A percentile compares a stretch with the other conserved stretches of the same genome.
phyloP scores from a whole-genome alignment of 495 filamentous ascomycete genomes.

The Aspergillus bridgeri region DNA sequence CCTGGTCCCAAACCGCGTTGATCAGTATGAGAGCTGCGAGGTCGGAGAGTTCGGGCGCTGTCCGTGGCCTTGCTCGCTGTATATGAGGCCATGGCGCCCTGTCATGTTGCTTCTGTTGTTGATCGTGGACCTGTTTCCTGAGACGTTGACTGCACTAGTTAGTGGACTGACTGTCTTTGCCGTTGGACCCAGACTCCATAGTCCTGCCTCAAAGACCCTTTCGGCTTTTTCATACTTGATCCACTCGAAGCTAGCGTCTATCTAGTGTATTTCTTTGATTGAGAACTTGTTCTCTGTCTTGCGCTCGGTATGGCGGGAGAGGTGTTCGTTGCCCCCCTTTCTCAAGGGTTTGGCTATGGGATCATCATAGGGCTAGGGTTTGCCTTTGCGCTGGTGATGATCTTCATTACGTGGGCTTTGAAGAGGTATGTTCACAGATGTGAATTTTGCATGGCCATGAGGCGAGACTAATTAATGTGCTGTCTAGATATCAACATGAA shows the following conservation, averaged over 20 bases:
- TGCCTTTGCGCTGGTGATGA: constrained; percentile 77
- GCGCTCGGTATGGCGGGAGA: constrained; percentile 10
- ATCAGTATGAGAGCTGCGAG: constrained; percentile 23
- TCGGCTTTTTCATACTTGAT: not conserved
- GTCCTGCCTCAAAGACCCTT: not conserved
- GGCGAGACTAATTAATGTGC: not conserved
- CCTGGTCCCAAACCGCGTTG: constrained; percentile 3
- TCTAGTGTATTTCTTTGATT: not conserved
- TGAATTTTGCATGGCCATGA: not conserved
- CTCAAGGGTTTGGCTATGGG: constrained; percentile 75
- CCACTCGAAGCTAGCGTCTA: not conserved
- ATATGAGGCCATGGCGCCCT: constrained; percentile 1
- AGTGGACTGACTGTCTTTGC: not conserved
- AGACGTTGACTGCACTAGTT: not conserved
- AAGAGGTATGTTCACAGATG: constrained; percentile 47
- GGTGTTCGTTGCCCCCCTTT: constrained; percentile 54
- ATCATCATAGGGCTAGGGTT: constrained; percentile 75
- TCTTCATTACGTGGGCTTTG: constrained; percentile 74
- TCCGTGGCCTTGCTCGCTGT: not conserved
- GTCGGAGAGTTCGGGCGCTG: constrained; percentile 20
- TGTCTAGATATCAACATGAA: constrained; percentile 76
- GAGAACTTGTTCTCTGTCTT: not conserved
- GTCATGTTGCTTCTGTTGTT: not conserved
- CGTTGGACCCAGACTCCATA: not conserved
- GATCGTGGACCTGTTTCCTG: not conserved